Evolutionary conservation across 2,329 filamentous ascomycete genomes (phyloP).

Genomic region (Xylariaceae sp.): DNA sequence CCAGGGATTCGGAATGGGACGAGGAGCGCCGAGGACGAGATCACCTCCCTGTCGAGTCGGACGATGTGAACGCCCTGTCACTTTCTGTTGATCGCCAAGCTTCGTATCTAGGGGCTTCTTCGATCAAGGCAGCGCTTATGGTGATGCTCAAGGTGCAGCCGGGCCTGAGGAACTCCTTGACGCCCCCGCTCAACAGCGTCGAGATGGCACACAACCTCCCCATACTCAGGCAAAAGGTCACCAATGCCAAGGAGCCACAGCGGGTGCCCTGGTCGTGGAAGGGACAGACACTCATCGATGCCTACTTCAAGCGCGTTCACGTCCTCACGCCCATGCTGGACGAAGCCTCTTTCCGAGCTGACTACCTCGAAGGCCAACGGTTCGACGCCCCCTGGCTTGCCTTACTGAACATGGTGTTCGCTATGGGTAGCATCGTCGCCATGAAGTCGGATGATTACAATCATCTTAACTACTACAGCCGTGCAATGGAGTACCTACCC

Average conservation of each 20-base stretch:
- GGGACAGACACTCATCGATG: slow-evolving; percentile 63
- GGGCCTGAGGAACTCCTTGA: slow-evolving; percentile 39
- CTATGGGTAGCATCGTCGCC: slow-evolving; percentile 66
- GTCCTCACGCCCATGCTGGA: slow-evolving; percentile 70
- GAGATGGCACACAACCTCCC: slow-evolving; percentile 43
- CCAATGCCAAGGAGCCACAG: slow-evolving; percentile 42
- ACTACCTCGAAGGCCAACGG: slow-evolving; percentile 56
- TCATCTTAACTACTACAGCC: slow-evolving; percentile 65
- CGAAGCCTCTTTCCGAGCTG: slow-evolving; percentile 62
- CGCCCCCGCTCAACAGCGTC: slow-evolving; percentile 42
- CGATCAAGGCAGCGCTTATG: slow-evolving; percentile 67
- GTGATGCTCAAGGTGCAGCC: slow-evolving; percentile 59
- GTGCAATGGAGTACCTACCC: slow-evolving; percentile 60
- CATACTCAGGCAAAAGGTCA: slow-evolving; percentile 37
- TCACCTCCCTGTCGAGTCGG: slow-evolving; percentile 57
- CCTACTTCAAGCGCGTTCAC: slow-evolving; percentile 71
- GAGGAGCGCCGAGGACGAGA: slow-evolving; percentile 54
- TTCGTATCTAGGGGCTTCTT: slow-evolving; percentile 68
- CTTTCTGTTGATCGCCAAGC: slow-evolving; percentile 52
- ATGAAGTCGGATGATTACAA: slow-evolving; percentile 59
- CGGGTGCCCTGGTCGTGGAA: slow-evolving; percentile 56
- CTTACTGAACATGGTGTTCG: slow-evolving; percentile 70
- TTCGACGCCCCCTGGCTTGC: slow-evolving; percentile 66
- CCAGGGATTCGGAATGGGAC: slow-evolving; percentile 60
- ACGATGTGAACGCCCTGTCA: slow-evolving; percentile 67